These are phyloP conservation scores for Linum tenue DNA, from an alignment of 345 rosid species.

Conservation along the genomic window DNA sequence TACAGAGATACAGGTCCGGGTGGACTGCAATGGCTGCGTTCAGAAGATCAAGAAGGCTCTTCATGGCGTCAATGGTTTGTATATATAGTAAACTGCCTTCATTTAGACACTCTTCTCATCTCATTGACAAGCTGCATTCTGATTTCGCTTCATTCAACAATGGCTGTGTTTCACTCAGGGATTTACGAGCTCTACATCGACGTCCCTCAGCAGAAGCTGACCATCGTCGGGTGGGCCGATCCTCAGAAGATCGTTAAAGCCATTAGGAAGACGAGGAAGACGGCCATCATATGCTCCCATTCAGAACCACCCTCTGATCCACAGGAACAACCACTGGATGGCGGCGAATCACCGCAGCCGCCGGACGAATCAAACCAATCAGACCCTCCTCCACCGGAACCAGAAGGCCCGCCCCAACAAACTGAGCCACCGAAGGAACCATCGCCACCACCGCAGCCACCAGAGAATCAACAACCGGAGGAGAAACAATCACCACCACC, in stretches of 20 bases:
- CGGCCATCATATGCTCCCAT: constrained; percentile 45
- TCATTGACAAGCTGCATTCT: background rate
- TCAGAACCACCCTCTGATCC: constrained; percentile 17
- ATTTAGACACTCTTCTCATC: background rate
- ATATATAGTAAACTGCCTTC: background rate
- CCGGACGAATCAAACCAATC: constrained; percentile 21
- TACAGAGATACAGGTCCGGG: constrained; percentile 58
- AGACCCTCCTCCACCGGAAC: constrained; percentile 31
- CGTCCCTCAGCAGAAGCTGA: constrained; percentile 53
- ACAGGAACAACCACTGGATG: constrained; percentile 18
- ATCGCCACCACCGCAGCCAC: constrained; percentile 25
- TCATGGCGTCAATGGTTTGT: constrained; percentile 50
- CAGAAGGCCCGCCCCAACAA: constrained; percentile 25
- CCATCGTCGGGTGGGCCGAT: constrained; percentile 63
- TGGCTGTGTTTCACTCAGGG: constrained; percentile 24
- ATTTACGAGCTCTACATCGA: constrained; percentile 52
- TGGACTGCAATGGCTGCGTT: constrained; percentile 73
- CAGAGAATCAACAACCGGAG: constrained; percentile 7
- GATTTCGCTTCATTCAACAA: too few relatives aligned
- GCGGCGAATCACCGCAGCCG: constrained; percentile 23
- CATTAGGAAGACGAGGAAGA: constrained; percentile 54
- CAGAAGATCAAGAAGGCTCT: constrained; percentile 69
- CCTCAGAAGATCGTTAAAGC: constrained; percentile 57
- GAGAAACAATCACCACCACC: constrained; percentile 29
- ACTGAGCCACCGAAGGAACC: constrained; percentile 36